phyloP scores from a whole-genome alignment of 805 yeast species.

The Pichia nakasei region DNA sequence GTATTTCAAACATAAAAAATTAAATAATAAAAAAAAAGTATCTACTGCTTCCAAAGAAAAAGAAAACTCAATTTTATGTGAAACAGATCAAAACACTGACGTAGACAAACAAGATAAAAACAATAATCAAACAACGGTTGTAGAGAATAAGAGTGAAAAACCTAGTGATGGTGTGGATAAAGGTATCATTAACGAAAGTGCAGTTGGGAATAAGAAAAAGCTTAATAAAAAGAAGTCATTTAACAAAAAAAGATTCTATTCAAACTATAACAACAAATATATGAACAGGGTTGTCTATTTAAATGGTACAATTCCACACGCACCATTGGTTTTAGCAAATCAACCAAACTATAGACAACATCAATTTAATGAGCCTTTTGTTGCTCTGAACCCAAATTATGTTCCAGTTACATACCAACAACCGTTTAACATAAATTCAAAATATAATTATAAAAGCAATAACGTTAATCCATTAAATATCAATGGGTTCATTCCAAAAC shows the following conservation, averaged over 20 bases:
- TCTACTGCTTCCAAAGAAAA: background rate
- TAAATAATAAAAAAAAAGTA: background rate
- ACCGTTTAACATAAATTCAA: background rate
- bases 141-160: no score
- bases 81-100: no score
- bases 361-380: background rate
- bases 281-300: background rate
- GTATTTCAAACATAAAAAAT: background rate
- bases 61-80: background rate
- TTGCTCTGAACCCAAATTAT: background rate
- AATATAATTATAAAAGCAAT: background rate
- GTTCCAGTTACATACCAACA: background rate
- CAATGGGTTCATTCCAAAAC: background rate
- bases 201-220: background rate
- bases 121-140: no score
- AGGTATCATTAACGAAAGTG: background rate
- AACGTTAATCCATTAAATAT: background rate
- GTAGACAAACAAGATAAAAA: no score
- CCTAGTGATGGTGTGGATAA: background rate
- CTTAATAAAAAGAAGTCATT: background rate
- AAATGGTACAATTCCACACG: background rate
- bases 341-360: background rate
- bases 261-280: background rate
- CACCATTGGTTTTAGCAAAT: background rate
- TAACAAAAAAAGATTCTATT: background rate